Evolutionary conservation across 371 early-diverging fungal genomes (phyloP), one percentile per base, ranked within the genome.

Genomic region (Thermomucor indicae-seudaticae): DNA sequence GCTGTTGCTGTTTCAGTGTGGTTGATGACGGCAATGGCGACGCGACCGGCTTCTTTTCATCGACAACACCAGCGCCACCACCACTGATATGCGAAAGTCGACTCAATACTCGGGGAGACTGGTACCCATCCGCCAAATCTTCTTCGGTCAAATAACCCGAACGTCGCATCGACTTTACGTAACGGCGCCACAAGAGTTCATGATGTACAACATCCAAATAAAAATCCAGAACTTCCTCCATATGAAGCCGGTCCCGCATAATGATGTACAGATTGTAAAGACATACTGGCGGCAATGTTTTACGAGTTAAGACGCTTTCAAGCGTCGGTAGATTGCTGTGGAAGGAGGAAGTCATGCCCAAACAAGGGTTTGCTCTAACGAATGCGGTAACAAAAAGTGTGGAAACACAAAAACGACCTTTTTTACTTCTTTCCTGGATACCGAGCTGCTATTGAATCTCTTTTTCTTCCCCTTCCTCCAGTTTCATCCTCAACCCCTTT

Each of bases 121-220:
- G 65, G 31, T 53, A 62, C 6, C 75, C 75, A 4, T 75, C 72
- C 1, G 57, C 59, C 0, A 75, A 27, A 49, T 76, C 77, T 7
- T 52, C 58, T 56, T 73, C 74, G 0, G 64, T 60, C 23, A 71
- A 47, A 32, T 62, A 53, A 0, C 74, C 72, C 3, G 58, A 58
- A 43, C 65, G 65, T 32, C 63, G 65, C 50, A 79, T 57, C 0
- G 74, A 65, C 47, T 70, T 67, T 20, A 75, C 60, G 53, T 79
- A 86, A 6, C 70, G 62, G 32, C 69, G 64, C 78, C 86, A 86
- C 14, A 83, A 63, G 10, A 65, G 56, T 40, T 83, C 84, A 53
- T 84, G 86, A 29, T 80, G 81, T 19, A 73, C 74, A 41, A 86
- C 70, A 60, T 86, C 86, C 30, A 86, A 51, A 56, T 81, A 86